Evolutionary conservation across 352 stramenopile species (phyloP).

Genomic region (Globisporangium rhizosaccharum): DNA sequence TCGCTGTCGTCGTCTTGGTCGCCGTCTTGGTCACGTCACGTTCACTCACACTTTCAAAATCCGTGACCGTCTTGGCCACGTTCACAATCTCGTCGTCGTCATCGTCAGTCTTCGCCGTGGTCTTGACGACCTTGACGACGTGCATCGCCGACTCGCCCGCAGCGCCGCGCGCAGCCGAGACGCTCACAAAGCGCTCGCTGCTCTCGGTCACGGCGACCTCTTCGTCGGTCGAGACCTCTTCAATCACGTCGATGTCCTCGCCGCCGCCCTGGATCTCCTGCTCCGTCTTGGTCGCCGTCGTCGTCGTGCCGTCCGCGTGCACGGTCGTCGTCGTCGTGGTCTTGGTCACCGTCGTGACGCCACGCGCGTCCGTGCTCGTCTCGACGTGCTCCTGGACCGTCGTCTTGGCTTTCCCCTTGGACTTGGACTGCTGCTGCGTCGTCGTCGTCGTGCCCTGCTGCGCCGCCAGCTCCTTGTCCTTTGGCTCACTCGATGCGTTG

Average conservation of each 20-base stretch:
- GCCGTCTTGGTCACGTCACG: background rate
- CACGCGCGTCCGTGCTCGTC: conserved; percentile 9
- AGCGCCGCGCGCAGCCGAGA: conserved; percentile 1
- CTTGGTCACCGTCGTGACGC: conserved; percentile 11
- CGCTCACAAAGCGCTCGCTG: conserved; percentile 8
- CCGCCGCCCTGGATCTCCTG: conserved; percentile 17
- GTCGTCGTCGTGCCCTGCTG: background rate
- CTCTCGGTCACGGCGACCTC: conserved; percentile 8
- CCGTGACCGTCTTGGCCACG: conserved; percentile 10
- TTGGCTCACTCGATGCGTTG: conserved; percentile 13
- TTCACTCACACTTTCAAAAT: conserved; percentile 18
- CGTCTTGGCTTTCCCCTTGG: background rate
- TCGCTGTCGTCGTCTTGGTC: background rate
- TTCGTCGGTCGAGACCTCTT: conserved; percentile 14
- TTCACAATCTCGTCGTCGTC: conserved; percentile 8
- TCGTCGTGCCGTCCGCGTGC: conserved; percentile 12
- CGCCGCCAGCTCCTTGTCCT: conserved; percentile 3
- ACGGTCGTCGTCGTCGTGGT: conserved; percentile 12
- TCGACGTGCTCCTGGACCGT: conserved; percentile 11
- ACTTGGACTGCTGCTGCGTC: background rate
- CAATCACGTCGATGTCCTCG: conserved; percentile 6
- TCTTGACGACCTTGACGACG: background rate
- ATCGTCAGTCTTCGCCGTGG: background rate
- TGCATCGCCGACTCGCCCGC: background rate
- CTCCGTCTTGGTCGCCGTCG: conserved; percentile 9